Evolutionary conservation across 208 protist species (phyloP), one percentile per base, ranked within the genome.

Genomic region (Crithidia thermophila): DNA sequence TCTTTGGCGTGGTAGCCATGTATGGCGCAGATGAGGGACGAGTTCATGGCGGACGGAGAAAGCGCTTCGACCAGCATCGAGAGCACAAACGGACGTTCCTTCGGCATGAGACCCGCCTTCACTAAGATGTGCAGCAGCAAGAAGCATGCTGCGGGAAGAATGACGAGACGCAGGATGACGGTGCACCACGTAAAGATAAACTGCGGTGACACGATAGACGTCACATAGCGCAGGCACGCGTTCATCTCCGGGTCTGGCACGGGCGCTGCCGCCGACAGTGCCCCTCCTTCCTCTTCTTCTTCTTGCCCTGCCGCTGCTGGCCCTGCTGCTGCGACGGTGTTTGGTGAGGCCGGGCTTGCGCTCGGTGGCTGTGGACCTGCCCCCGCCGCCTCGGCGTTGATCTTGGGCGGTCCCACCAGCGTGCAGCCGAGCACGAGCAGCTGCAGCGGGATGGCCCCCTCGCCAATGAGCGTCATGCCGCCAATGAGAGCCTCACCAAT

Each of bases 11-110:
- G 79, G 43, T 87, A 91, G 40, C 53, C 67, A 55, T 88, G 71
- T 56, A 86, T 76, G 31, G 80, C 72, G 69, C 81, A 89, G 45
- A 90, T 77, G 33, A 87, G 77, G 1, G 78, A 86, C 25, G 80
- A 73, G 63, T 93, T 90, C 18, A 90, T 79, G 0, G 83, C 81
- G 4, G 87, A 73, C 13, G 87, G 87, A 2, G 87, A 88, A 51
- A 75, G 80, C 30, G 80, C 61, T n/a, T 76, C 76, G 16, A 89
- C 58, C 37, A 93, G 65, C 57, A 90, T 85, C 18, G 79, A 61
- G 14, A 93, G 49, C 6, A 93, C 53, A 60, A 89, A 90, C 0
- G 83, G 77, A 9, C 60, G 68, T 31, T 89, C 75, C 36, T 43
- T 69, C 9, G 80, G 73, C 55, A 92, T 79, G 16, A 87, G 25